Percentiles rank a stretch among this genome's conserved stretches.
phyloP scores from a whole-genome alignment of 2,329 filamentous ascomycete species.

The Clonostachys byssicola region DNA sequence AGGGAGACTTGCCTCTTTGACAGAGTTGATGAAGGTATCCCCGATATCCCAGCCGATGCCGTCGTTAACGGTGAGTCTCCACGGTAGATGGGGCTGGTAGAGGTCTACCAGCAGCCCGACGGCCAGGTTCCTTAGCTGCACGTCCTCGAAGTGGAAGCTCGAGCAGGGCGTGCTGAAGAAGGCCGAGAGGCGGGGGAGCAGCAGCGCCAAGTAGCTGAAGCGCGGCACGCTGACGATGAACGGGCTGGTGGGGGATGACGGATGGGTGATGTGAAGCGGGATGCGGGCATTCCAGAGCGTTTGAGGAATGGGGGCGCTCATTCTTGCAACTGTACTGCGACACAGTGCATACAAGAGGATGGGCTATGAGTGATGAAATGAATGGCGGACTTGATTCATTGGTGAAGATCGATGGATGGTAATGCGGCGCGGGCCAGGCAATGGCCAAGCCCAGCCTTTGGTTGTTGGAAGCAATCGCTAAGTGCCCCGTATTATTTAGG shows the following conservation, averaged over 20 bases:
- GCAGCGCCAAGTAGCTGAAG: slow-evolving; percentile 55
- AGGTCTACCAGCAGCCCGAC: slow-evolving; percentile 51
- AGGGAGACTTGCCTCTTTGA: slow-evolving; percentile 52
- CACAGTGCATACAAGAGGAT: not conserved
- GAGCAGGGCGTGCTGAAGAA: slow-evolving; percentile 52
- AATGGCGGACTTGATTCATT: not conserved
- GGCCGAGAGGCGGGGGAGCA: slow-evolving; percentile 48
- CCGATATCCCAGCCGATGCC: slow-evolving; percentile 55
- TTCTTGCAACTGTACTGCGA: slow-evolving; percentile 13
- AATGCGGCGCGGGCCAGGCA: no score
- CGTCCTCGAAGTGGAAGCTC: slow-evolving; percentile 53
- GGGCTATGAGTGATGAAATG: not conserved
- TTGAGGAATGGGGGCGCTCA: slow-evolving; percentile 29
- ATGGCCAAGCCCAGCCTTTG: no score
- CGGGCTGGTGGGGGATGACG: slow-evolving; percentile 36
- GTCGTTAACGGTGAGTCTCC: slow-evolving; percentile 49
- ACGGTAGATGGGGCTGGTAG: slow-evolving; percentile 50
- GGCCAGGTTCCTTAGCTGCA: slow-evolving; percentile 48
- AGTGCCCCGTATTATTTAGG: no score
- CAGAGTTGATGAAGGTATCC: slow-evolving; percentile 60
- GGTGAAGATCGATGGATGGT: not conserved
- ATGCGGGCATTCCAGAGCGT: slow-evolving; percentile 51
- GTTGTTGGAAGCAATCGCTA: no score
- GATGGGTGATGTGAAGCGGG: slow-evolving; percentile 50
- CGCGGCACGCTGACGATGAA: slow-evolving; percentile 52